Evolutionary conservation across 495 filamentous ascomycete species (phyloP), one percentile per base, ranked within the genome.

Genomic region (Penicillium samsonianum): DNA sequence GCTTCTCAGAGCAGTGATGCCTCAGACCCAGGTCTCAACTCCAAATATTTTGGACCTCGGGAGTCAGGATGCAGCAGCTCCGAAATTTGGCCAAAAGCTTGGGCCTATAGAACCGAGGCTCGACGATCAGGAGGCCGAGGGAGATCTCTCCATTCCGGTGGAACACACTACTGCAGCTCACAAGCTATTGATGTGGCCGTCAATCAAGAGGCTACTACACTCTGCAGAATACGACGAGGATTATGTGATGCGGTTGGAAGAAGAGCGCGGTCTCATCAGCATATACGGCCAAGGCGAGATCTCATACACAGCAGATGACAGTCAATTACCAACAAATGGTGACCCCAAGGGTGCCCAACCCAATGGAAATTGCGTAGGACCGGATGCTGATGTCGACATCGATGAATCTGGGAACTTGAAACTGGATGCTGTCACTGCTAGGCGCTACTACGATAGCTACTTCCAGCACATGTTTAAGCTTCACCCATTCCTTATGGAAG

Each of bases 131-230:
- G 67, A 67, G 11, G 64, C 71, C 16, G 73, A 77, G 41, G 82
- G 80, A 44, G 79, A 81, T 25, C 78, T 85, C n/a, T 82, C 84
- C 4, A 88, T 95, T 46, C 87, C 88, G 0, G 77, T 82, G 6
- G 88, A 91, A 35, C 91, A 96, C 65, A 90, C 88, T 3, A 95
- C 90, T 0, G 84, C 89, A 25, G 90, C 91, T 1, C 88, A 91
- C 38, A 82, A 89, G 51, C 73, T 95, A 14, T 76, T 92, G n/a
- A 80, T 83, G 49, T 91, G 87, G 86, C 80, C 78, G 0, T 81
- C 84, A 0, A 90, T 92, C 35, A 71, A 80, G 43, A 71, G 71
- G 5, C 69, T 91, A 45, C 74, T 87, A 7, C 58, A 67, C 28
- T 69, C 54, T 63, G 76, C 62, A 72, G 68, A 64, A 64, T 84